Conservation (phyloP, 495 filamentous ascomycete species). For the Hypoxylon rickii region DNA sequence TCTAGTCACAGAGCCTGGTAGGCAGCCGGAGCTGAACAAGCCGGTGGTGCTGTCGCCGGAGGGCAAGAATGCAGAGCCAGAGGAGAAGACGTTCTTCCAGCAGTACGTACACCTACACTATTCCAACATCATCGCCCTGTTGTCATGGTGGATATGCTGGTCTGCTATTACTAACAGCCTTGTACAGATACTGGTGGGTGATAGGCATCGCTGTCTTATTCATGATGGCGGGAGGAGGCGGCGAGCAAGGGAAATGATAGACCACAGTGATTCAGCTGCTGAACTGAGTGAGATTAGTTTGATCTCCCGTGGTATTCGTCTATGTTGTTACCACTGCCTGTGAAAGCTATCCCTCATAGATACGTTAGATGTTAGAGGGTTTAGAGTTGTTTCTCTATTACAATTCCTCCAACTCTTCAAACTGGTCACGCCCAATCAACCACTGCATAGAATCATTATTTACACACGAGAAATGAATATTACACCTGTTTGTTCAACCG, state of each 20-base stretch:
- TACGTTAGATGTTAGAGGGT: too few relatives aligned
- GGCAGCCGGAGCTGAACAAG: constrained; percentile 64
- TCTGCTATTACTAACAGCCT: constrained; percentile 24
- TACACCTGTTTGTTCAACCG: too few relatives aligned
- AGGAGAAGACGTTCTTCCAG: constrained; percentile 72
- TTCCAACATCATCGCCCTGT: constrained; percentile 26
- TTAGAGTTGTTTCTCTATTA: too few relatives aligned
- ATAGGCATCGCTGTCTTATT: constrained; percentile 47
- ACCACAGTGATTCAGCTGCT: constrained; percentile 8
- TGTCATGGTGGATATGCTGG: constrained; percentile 34
- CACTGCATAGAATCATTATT: too few relatives aligned
- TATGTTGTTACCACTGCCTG: neutral
- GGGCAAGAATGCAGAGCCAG: constrained; percentile 59
- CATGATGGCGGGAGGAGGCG: constrained; percentile 48
- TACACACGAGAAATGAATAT: too few relatives aligned
- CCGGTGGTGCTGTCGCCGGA: constrained; percentile 66
- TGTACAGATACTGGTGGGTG: constrained; percentile 59
- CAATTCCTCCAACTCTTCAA: too few relatives aligned
- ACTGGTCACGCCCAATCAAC: too few relatives aligned
- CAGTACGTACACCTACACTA: constrained; percentile 56
- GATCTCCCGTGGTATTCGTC: neutral
- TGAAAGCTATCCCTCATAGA: too few relatives aligned
- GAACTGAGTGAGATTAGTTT: neutral
- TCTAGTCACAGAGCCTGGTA: constrained; percentile 49
- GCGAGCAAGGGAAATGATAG: constrained; percentile 42